phyloP scores from a whole-genome alignment of 1,284 basidiomycete genomes.

The Mycosarcoma mackinlayi region DNA sequence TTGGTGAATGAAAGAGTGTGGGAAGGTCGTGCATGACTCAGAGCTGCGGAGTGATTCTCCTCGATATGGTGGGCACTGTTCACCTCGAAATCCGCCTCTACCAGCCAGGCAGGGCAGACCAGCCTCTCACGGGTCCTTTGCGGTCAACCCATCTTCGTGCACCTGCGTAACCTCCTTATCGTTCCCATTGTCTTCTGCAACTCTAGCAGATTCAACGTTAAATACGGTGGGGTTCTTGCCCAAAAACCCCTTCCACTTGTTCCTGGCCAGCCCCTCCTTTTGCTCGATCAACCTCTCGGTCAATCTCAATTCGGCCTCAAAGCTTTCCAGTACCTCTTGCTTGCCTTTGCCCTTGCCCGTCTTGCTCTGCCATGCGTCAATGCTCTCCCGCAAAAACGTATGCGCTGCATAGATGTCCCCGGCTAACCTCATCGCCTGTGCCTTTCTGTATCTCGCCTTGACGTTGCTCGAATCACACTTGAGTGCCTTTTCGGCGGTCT shows the following conservation, averaged over 20 bases:
- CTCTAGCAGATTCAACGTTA: not conserved
- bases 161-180: too few species aligned
- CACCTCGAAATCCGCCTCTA: too few species aligned
- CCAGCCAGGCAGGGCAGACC: too few species aligned
- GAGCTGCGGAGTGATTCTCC: too few species aligned
- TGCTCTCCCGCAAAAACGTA: not conserved
- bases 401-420: conserved; percentile 24
- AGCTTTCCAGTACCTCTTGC: not conserved
- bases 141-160: too few species aligned
- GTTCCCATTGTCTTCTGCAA: not conserved
- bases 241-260: conserved; percentile 38
- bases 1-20: too few species aligned
- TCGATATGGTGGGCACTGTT: too few species aligned
- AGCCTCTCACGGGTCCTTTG: too few species aligned
- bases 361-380: conserved; percentile 2
- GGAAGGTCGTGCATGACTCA: too few species aligned
- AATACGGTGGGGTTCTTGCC: conserved; percentile 7
- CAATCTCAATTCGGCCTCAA: conserved; percentile 16
- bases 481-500: conserved; percentile 23
- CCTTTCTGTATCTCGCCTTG: conserved; percentile 34
- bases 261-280: conserved; percentile 17
- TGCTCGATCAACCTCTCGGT: conserved; percentile 17
- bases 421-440: conserved; percentile 11
- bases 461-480: conserved; percentile 20
- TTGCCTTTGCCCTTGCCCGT: not conserved